phyloP scores from a whole-genome alignment of 192 early-diverging fungal species.

The Entrophospora sp. region DNA sequence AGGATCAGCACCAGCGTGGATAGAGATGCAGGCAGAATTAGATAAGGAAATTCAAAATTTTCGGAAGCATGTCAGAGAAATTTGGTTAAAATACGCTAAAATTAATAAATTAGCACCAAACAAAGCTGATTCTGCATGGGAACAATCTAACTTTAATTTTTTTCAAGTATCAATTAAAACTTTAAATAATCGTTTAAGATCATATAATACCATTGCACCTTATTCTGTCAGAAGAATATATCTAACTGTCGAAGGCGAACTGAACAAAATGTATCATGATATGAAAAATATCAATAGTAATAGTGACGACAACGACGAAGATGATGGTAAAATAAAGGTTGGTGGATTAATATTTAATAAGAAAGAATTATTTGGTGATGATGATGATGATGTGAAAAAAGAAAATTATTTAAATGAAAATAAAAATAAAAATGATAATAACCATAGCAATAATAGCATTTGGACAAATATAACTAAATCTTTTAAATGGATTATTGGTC shows the following conservation, averaged over 20 bases:
- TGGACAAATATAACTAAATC: not conserved
- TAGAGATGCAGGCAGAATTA: conserved; percentile 21
- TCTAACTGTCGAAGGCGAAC: conserved; percentile 14
- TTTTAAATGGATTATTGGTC: not conserved
- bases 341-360: too few species aligned
- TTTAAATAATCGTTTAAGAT: conserved; percentile 19
- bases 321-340: not conserved
- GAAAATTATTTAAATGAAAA: not conserved
- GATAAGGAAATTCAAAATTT: conserved; percentile 14
- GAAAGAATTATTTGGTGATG: too few species aligned
- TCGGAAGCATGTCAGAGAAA: conserved; percentile 2
- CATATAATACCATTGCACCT: conserved; percentile 26
- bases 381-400: not conserved
- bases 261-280: not conserved
- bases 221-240: conserved; percentile 12
- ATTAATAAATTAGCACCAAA: not conserved
- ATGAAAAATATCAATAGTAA: not conserved
- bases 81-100: not conserved
- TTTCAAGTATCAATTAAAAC: conserved; percentile 8
- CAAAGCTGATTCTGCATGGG: not conserved
- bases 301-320: not conserved
- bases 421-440: not conserved
- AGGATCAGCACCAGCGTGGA: conserved; percentile 25
- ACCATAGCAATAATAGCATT: not conserved
- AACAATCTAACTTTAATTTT: not conserved